Conservation (phyloP, 2,329 filamentous ascomycete species). For the Leptographium flavum region DNA sequence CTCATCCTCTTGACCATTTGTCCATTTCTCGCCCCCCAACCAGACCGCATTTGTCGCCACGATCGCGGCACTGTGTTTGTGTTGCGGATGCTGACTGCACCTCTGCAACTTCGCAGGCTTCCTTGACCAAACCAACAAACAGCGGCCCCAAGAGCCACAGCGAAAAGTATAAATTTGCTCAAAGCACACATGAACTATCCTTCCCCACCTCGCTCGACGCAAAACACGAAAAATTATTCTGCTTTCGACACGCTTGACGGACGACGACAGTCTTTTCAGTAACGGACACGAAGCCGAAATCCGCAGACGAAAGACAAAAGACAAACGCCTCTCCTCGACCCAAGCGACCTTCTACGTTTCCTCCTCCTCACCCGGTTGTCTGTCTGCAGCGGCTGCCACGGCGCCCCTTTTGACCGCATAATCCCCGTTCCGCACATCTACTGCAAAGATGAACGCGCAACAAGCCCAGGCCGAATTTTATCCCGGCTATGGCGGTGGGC, state of each 20-base stretch:
- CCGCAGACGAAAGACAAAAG: too few relatives aligned
- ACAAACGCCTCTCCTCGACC: neutral
- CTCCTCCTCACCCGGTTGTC: neutral
- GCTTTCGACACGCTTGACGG: neutral
- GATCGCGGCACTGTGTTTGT: neutral
- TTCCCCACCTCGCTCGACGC: neutral
- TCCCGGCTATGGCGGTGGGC: slow-evolving; percentile 43
- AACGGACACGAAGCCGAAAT: neutral
- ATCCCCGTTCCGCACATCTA: neutral
- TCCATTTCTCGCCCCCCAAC: neutral
- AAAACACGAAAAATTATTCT: neutral
- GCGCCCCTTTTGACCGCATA: neutral
- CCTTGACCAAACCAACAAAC: neutral
- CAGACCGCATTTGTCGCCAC: neutral
- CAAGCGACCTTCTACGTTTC: neutral
- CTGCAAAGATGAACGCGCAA: slow-evolving; percentile 31
- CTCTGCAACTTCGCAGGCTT: neutral
- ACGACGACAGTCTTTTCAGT: neutral
- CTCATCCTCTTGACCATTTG: neutral
- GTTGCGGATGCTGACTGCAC: neutral
- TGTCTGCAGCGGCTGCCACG: neutral
- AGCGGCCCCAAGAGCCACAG: neutral
- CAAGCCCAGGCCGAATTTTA: slow-evolving; percentile 48
- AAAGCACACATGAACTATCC: neutral
- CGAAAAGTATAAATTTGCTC: neutral